A percentile compares a stretch with the other conserved stretches of the same genome.
These are phyloP conservation scores for Aspergillus funiculosus DNA, from an alignment of 495 filamentous ascomycete species.

Conservation along the genomic window DNA sequence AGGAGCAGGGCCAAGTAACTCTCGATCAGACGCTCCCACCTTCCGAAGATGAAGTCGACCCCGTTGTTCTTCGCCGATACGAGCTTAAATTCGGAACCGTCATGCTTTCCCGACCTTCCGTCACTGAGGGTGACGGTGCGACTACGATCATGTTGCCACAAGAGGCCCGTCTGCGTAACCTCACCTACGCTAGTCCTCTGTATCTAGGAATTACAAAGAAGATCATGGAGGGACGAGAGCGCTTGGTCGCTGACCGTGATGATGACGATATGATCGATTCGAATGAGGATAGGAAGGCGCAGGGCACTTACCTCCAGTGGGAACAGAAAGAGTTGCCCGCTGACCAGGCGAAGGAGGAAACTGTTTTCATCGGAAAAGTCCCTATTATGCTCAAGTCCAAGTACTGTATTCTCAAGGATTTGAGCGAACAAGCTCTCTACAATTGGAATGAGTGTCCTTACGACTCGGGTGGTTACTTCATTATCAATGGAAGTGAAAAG, in stretches of 20 bases:
- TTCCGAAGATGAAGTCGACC: conserved; percentile 58
- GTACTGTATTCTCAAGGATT: conserved; percentile 78
- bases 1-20: conserved; percentile 79
- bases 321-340: conserved; percentile 50
- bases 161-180: conserved; percentile 87
- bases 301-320: conserved; percentile 47
- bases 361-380: conserved; percentile 84
- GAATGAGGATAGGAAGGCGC: conserved; percentile 38
- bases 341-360: conserved; percentile 57
- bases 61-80: conserved; percentile 78
- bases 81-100: conserved; percentile 88
- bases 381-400: conserved; percentile 97
- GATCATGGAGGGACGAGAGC: conserved; percentile 74
- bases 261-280: conserved; percentile 45
- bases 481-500: conserved; percentile 99
- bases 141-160: conserved; percentile 78
- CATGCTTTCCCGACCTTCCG: conserved; percentile 73
- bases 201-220: conserved; percentile 79
- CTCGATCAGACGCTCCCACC: conserved; percentile 82
- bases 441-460: conserved; percentile 92
- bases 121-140: conserved; percentile 86
- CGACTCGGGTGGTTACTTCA: conserved; percentile 96
- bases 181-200: conserved; percentile 89
- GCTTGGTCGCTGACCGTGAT: conserved; percentile 49
- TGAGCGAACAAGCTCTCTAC: conserved; percentile 75